Percentiles rank a stretch among this genome's conserved stretches.
Evolutionary conservation across 2,329 filamentous ascomycete species (phyloP).

Genomic region (Claviceps sp.): DNA sequence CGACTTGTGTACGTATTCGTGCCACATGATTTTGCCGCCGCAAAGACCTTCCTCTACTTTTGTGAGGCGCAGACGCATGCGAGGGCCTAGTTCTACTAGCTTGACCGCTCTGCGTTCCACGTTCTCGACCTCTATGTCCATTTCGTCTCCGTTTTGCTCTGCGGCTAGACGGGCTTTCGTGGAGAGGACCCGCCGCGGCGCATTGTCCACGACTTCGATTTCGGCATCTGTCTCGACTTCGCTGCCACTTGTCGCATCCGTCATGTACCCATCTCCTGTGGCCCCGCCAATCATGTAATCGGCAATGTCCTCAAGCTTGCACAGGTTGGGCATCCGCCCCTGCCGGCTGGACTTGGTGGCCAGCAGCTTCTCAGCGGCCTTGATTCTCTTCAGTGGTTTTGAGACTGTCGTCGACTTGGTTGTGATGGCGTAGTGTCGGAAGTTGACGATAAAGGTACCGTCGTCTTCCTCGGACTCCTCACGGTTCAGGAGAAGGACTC

Average conservation of each 20-base stretch:
- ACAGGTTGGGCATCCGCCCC: constrained; percentile 68
- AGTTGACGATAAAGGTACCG: constrained; percentile 67
- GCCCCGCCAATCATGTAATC: constrained; percentile 87
- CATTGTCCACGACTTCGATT: constrained; percentile 65
- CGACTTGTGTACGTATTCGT: constrained; percentile 83
- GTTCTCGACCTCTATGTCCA: constrained; percentile 35
- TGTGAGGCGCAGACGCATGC: constrained; percentile 76
- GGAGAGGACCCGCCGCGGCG: constrained; percentile 48
- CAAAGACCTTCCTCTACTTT: constrained; percentile 96
- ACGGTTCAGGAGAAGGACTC: constrained; percentile 81
- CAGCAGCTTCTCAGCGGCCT: constrained; percentile 70
- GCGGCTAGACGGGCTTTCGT: constrained; percentile 33
- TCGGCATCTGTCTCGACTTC: constrained; percentile 92
- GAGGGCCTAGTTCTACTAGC: constrained; percentile 79
- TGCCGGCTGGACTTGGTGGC: constrained; percentile 48
- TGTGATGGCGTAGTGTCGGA: constrained; percentile 90
- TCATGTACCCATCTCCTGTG: constrained; percentile 65
- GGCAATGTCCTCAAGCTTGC: constrained; percentile 81
- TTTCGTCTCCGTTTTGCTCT: constrained; percentile 25
- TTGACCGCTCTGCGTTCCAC: constrained; percentile 84
- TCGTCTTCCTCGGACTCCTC: constrained; percentile 48
- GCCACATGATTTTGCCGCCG: constrained; percentile 88
- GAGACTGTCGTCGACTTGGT: constrained; percentile 78
- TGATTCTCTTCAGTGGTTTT: constrained; percentile 68
- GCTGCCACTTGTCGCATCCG: constrained; percentile 72